These are phyloP conservation scores for Pinus albicaulis DNA, from an alignment of 75 land plant genomes.

Conservation along the genomic window DNA sequence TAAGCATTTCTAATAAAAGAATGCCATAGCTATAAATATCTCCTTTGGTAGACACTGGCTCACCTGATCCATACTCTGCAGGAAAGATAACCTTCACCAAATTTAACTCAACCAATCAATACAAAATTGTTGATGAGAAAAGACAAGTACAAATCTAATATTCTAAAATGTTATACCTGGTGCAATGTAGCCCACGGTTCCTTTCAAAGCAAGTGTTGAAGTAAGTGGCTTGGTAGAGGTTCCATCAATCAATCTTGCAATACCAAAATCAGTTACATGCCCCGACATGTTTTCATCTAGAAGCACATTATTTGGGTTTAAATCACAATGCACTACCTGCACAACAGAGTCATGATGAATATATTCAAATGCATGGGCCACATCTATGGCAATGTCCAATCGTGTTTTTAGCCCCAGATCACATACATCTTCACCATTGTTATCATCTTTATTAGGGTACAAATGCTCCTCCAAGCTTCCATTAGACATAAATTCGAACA, in stretches of 20 bases:
- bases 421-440: not conserved
- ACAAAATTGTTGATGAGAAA: not conserved
- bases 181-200: not conserved
- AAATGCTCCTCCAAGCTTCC: constrained; percentile 6
- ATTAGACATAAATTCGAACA: not conserved
- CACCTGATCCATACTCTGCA: constrained; percentile 20
- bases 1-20: constrained; percentile 24
- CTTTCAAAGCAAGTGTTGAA: not conserved
- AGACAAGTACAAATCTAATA: not conserved
- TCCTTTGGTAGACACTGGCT: constrained; percentile 17
- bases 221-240: not conserved
- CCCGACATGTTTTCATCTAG: constrained; percentile 1
- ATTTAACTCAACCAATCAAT: not conserved
- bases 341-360: constrained; percentile 19
- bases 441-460: not conserved
- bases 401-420: not conserved
- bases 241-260: not conserved
- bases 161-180: not conserved
- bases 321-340: constrained; percentile 1
- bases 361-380: constrained; percentile 31
- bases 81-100: not conserved
- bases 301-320: constrained; percentile 2
- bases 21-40: constrained; percentile 36
- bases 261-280: constrained; percentile 1
- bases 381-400: constrained; percentile 31